Percentiles rank a stretch among this genome's conserved stretches.
Evolutionary conservation across 1,284 basidiomycete species (phyloP).

Genomic region (Fomitopsis schrenkii): DNA sequence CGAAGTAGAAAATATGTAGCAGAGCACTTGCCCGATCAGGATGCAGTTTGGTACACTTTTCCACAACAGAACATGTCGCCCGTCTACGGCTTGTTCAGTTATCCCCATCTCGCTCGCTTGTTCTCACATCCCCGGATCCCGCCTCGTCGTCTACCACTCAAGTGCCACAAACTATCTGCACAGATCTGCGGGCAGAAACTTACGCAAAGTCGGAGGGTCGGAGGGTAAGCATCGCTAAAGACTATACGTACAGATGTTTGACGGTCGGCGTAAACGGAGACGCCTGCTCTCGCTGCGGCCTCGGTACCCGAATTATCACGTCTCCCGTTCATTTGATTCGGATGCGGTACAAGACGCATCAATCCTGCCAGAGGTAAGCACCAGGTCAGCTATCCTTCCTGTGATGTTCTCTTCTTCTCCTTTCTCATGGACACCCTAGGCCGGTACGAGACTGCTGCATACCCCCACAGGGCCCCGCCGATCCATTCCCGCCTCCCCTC

Average conservation of each 20-base stretch:
- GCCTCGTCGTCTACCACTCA: background rate
- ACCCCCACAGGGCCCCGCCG: background rate
- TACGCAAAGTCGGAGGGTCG: background rate
- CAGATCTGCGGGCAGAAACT: background rate
- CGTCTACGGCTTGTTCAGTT: background rate
- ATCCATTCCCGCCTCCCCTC: background rate
- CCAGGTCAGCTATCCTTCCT: background rate
- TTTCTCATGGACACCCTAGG: constrained; percentile 1
- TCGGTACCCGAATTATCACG: constrained; percentile 1
- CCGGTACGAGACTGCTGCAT: background rate
- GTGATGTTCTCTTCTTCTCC: background rate
- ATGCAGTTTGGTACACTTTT: background rate
- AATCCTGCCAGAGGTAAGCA: constrained; percentile 2
- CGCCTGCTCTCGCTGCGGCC: background rate
- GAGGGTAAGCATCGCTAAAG: background rate
- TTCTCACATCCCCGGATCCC: background rate
- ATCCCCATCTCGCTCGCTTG: background rate
- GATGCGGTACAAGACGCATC: constrained; percentile 1
- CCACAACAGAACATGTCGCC: background rate
- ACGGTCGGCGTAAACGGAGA: background rate
- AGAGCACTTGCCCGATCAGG: background rate
- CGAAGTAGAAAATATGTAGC: background rate
- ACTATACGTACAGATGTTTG: background rate
- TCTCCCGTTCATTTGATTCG: constrained; percentile 1
- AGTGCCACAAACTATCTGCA: background rate